These are phyloP conservation scores for Eutrema heterophyllum DNA, from an alignment of 345 rosid species.

Conservation along the genomic window DNA sequence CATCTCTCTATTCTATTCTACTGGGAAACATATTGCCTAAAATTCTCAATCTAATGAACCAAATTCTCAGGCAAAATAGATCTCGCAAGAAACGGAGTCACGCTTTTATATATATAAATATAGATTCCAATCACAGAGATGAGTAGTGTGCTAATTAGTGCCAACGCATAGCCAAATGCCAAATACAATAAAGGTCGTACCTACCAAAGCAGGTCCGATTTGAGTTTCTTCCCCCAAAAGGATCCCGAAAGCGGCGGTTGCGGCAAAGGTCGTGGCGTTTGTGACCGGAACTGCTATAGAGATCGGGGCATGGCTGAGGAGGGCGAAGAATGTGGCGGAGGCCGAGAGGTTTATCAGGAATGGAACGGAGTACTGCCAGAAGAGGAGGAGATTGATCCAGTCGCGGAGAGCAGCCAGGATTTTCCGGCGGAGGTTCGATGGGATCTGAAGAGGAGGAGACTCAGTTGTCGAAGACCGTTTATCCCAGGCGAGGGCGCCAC, in stretches of 20 bases:
- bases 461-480: slow-evolving; percentile 15
- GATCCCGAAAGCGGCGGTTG: slow-evolving; percentile 76
- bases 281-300: slow-evolving; percentile 90
- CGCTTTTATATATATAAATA: neutral
- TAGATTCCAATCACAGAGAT: neutral
- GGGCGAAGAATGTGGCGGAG: slow-evolving; percentile 79
- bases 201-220: slow-evolving; percentile 52
- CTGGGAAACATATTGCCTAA: too few relatives aligned
- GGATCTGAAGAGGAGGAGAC: slow-evolving; percentile 26
- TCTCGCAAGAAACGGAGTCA: neutral
- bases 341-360: slow-evolving; percentile 82
- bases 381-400: slow-evolving; percentile 58
- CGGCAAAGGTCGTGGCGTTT: slow-evolving; percentile 87
- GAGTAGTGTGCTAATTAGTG: neutral
- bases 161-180: slow-evolving; percentile 77
- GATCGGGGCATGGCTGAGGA: slow-evolving; percentile 65
- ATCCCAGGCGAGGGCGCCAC: slow-evolving; percentile 89
- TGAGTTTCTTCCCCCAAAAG: slow-evolving; percentile 70
- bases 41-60: too few relatives aligned
- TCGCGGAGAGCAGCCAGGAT: slow-evolving; percentile 35
- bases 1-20: too few relatives aligned
- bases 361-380: slow-evolving; percentile 92
- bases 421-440: slow-evolving; percentile 33
- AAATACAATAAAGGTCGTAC: slow-evolving; percentile 55
- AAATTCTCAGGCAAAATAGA: neutral